Conservation (phyloP, 2,329 filamentous ascomycete genomes). For the Bipolaris oryzae region DNA sequence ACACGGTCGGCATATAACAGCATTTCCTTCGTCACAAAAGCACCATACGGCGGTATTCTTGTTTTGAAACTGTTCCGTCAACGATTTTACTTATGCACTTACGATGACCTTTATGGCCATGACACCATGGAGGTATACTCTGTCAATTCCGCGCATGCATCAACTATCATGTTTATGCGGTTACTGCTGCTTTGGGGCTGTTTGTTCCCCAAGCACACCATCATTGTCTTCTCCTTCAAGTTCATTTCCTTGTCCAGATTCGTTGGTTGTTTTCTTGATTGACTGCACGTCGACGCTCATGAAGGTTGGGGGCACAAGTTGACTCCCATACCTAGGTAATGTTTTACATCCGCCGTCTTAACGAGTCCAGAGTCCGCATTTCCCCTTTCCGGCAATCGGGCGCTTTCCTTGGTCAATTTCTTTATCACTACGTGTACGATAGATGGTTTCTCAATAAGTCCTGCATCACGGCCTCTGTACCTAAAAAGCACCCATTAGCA, state of each 20-base stretch:
- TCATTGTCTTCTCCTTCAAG: constrained; percentile 21
- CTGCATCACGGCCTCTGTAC: constrained; percentile 46
- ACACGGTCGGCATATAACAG: constrained; percentile 51
- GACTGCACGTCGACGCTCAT: constrained; percentile 38
- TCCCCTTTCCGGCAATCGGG: constrained; percentile 14
- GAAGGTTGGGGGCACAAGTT: constrained; percentile 41
- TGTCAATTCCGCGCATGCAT: constrained; percentile 33
- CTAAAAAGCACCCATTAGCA: constrained; percentile 46
- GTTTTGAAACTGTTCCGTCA: constrained; percentile 46
- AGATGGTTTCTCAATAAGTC: constrained; percentile 32
- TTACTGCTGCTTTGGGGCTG: constrained; percentile 10
- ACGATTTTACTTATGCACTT: constrained; percentile 47
- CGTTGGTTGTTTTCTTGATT: constrained; percentile 25
- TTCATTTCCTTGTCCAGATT: constrained; percentile 27
- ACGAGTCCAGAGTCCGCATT: constrained; percentile 35
- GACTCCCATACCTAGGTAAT: constrained; percentile 41
- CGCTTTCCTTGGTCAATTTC: constrained; percentile 17
- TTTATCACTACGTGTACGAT: constrained; percentile 41
- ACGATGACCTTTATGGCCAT: constrained; percentile 49
- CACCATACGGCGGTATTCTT: constrained; percentile 46
- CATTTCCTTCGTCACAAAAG: constrained; percentile 48
- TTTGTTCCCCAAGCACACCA: constrained; percentile 19
- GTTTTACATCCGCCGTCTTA: constrained; percentile 44
- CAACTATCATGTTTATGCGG: constrained; percentile 19
- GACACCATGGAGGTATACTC: constrained; percentile 45